These are phyloP conservation scores for Pisolithus microcarpus DNA, from an alignment of 768 basidiomycete species.

Conservation along the genomic window DNA sequence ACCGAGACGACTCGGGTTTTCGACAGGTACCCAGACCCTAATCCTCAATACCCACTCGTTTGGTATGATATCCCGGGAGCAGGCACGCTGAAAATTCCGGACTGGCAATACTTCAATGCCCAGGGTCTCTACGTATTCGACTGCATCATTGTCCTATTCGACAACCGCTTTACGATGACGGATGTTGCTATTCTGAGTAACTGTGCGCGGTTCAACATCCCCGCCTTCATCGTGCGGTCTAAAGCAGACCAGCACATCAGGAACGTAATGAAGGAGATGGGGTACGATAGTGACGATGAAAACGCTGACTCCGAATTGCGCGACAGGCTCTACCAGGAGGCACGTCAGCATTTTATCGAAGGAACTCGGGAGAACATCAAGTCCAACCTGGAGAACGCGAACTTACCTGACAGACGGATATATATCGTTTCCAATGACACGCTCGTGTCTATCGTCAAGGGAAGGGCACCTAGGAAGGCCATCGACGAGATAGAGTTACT, in stretches of 20 bases:
- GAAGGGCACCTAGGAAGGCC: constrained; percentile 11
- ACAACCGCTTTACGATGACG: constrained; percentile 28
- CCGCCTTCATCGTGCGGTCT: constrained; percentile 30
- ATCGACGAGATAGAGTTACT: constrained; percentile 21
- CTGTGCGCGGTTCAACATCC: constrained; percentile 25
- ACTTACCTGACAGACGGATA: constrained; percentile 19
- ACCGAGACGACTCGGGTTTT: constrained; percentile 23
- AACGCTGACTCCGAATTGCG: constrained; percentile 3
- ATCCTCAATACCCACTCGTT: constrained; percentile 15
- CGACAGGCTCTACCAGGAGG: constrained; percentile 8
- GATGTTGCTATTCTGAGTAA: constrained; percentile 29
- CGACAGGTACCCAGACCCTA: constrained; percentile 19
- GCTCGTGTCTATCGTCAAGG: constrained; percentile 13
- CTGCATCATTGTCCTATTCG: constrained; percentile 26
- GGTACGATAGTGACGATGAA: constrained; percentile 9
- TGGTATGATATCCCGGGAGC: constrained; percentile 34
- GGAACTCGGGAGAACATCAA: constrained; percentile 11
- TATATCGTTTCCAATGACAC: constrained; percentile 20
- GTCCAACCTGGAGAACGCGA: constrained; percentile 15
- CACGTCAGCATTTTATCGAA: constrained; percentile 19
- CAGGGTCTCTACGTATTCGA: constrained; percentile 33
- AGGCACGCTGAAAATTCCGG: constrained; percentile 24
- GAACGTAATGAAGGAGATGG: constrained; percentile 13
- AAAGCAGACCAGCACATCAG: constrained; percentile 28
- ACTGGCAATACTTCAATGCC: constrained; percentile 33